Base-by-base conservation (phyloP, 2,329 filamentous ascomycete species). In the Pestalotiopsis sp. region DNA sequence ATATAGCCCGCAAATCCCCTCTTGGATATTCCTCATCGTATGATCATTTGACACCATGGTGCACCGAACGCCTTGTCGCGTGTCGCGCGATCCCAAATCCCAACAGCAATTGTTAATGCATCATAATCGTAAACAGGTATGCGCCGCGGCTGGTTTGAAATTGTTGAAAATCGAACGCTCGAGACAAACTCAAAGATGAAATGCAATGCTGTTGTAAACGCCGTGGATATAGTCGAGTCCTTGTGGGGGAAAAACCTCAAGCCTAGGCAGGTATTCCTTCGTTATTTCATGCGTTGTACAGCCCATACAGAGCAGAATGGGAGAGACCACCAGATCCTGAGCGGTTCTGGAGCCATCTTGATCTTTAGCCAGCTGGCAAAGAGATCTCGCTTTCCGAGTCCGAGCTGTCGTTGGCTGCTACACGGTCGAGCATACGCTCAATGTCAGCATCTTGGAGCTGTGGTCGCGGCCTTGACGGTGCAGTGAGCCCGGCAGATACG, bases 341-440 rank as follows among this genome's bases (percentile, higher is more conserved):
- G 17, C 13, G 17, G 17, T 4, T 14, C 41, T 17, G 12, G 41
- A 4, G 41, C 12, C 41, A 6, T 17, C 41, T 2, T 45, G 41
- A 45, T 45, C 72, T 74, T 68, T 72, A 71, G 36, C 69, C 73
- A 59, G 77, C 77, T 0, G 85, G 86, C 6, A 89, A 78, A 65
- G 84, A 78, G 67, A 90, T 90, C 74, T 89, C 87, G 39, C 84
- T 85, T 38, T 89, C 87, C 17, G 88, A 88, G 59, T 88, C 87
- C 20, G 86, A 88, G 67, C 86, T 83, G 59, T 85, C 85, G n/a
- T 80, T 80, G 39, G 83, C 85, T 2, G 82, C 84, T 2, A 82
- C 86, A 45, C 82, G 82, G 68, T 89, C 87, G 56, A 90, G 78
- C 85, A 90, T 88, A 49, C 83, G 81, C 69, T 90, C 87, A 68